Conservation (phyloP, 805 yeast genomes). For the Candida coquimbonensis region DNA sequence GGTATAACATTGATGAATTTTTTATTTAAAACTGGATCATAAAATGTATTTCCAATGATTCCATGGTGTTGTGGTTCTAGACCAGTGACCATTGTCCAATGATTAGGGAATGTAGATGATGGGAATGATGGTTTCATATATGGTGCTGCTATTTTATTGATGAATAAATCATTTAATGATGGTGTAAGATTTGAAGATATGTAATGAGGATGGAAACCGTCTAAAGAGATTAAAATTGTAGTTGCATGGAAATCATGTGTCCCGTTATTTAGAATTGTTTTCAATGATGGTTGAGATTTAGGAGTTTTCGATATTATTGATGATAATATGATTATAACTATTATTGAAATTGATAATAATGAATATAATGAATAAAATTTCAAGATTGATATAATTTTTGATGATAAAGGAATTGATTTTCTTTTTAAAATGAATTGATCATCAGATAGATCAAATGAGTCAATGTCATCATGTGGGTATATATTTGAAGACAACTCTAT, state of each 20-base stretch:
- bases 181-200: constrained; percentile 66
- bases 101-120: constrained; percentile 84
- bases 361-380: constrained; percentile 7
- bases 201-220: constrained; percentile 90
- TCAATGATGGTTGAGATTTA: background rate
- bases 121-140: constrained; percentile 87
- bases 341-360: constrained; percentile 5
- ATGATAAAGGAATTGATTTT: constrained; percentile 7
- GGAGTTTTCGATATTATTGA: background rate
- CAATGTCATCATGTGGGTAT: constrained; percentile 9
- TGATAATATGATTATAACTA: constrained; percentile 15
- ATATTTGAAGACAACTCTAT: constrained; percentile 16
- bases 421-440: constrained; percentile 21
- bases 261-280: constrained; percentile 14
- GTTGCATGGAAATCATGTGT: constrained; percentile 8
- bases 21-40: constrained; percentile 46
- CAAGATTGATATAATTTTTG: background rate
- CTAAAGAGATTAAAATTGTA: constrained; percentile 53
- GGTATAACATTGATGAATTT: constrained; percentile 62
- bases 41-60: constrained; percentile 76
- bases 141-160: constrained; percentile 58
- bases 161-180: constrained; percentile 48
- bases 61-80: constrained; percentile 80
- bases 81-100: constrained; percentile 88
- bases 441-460: constrained; percentile 23